A percentile compares a stretch with the other conserved stretches of the same genome.
These are phyloP conservation scores for Pichia terricola DNA, from an alignment of 1,139 yeast genomes.

Conservation along the genomic window DNA sequence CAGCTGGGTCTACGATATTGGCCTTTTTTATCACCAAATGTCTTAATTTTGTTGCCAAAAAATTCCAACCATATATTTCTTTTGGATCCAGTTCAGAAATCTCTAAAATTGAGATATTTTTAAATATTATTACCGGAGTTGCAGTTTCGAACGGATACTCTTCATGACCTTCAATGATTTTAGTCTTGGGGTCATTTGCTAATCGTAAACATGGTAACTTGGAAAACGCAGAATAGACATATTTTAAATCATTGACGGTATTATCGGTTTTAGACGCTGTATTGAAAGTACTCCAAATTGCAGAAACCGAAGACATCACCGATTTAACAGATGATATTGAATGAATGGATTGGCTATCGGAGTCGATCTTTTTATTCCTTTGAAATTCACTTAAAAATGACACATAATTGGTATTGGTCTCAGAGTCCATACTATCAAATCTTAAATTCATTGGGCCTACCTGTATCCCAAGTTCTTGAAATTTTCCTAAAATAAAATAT, in stretches of 20 bases:
- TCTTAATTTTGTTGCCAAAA: slow-evolving; percentile 44
- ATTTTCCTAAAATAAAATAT: slow-evolving; percentile 48
- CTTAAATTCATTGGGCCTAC: slow-evolving; percentile 59
- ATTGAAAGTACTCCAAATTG: slow-evolving; percentile 28
- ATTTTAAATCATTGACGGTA: slow-evolving; percentile 43
- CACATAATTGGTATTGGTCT: slow-evolving; percentile 34
- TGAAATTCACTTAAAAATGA: slow-evolving; percentile 35
- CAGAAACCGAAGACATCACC: slow-evolving; percentile 34
- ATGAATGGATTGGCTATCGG: slow-evolving; percentile 52
- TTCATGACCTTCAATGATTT: slow-evolving; percentile 50
- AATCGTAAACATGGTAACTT: slow-evolving; percentile 55
- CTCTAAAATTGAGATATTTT: slow-evolving; percentile 54
- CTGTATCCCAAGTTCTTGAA: slow-evolving; percentile 43
- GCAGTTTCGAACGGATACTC: slow-evolving; percentile 67
- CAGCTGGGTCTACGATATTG: slow-evolving; percentile 42
- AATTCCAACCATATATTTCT: slow-evolving; percentile 59
- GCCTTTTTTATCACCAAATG: slow-evolving; percentile 45
- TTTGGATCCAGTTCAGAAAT: slow-evolving; percentile 52
- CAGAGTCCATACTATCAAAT: slow-evolving; percentile 50
- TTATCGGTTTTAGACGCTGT: slow-evolving; percentile 21
- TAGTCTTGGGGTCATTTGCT: slow-evolving; percentile 50
- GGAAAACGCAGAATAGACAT: slow-evolving; percentile 56
- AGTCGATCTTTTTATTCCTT: slow-evolving; percentile 37
- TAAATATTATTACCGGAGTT: slow-evolving; percentile 51
- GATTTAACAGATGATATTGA: slow-evolving; percentile 58